These are phyloP conservation scores for Coemansia sp. DNA, from an alignment of 192 early-diverging fungal species.

Conservation along the genomic window DNA sequence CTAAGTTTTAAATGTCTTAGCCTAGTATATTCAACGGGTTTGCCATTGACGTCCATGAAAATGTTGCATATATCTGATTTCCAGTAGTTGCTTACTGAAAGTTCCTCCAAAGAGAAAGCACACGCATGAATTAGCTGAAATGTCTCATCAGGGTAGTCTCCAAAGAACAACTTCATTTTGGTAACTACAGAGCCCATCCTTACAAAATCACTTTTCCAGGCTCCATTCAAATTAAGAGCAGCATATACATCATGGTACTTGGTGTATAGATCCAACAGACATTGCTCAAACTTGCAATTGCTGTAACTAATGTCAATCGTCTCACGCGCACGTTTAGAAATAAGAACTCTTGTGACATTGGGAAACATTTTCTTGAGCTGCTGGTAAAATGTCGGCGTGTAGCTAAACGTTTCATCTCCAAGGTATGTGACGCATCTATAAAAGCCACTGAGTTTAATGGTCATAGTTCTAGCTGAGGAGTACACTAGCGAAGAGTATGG, in stretches of 20 bases:
- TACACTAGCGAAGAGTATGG: background rate
- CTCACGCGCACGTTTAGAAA: background rate
- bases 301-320: background rate
- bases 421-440: background rate
- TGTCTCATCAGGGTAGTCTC: background rate
- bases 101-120: background rate
- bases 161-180: background rate
- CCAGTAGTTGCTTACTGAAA: background rate
- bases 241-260: background rate
- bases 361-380: background rate
- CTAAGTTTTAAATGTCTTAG: too few relatives aligned
- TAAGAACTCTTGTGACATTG: background rate
- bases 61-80: too few relatives aligned
- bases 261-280: background rate
- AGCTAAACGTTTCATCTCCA: background rate
- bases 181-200: background rate
- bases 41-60: too few relatives aligned
- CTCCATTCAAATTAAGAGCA: background rate
- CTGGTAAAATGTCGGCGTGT: background rate
- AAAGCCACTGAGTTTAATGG: background rate
- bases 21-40: too few relatives aligned
- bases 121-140: background rate
- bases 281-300: constrained; percentile 1
- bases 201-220: background rate
- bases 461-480: background rate